These are phyloP conservation scores for Botrytis cinerea DNA, from an alignment of 2,329 filamentous ascomycete species.

Conservation along the genomic window DNA sequence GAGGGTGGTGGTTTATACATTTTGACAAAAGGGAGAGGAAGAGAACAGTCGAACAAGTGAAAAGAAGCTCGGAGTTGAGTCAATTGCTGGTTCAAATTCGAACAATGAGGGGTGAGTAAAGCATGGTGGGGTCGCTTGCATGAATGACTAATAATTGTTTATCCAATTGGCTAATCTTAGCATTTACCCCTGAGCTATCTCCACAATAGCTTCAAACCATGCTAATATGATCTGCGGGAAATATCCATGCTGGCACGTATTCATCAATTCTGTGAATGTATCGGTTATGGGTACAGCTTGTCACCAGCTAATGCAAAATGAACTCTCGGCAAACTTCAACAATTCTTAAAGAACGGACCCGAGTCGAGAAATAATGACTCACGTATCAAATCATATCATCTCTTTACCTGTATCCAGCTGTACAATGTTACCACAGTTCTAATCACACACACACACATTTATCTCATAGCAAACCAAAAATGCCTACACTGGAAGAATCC, in stretches of 20 bases:
- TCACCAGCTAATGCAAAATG: background rate
- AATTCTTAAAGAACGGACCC: background rate
- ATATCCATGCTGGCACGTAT: background rate
- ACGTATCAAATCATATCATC: conserved; percentile 7
- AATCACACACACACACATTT: background rate
- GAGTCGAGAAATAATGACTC: background rate
- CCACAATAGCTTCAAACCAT: background rate
- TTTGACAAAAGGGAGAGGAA: background rate
- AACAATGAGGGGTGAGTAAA: background rate
- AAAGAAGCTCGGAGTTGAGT: conserved; percentile 1
- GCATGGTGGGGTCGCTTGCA: conserved; percentile 17
- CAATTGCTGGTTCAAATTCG: background rate
- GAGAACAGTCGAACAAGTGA: background rate
- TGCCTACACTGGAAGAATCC: conserved; percentile 22
- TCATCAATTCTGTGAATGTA: background rate
- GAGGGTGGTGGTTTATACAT: conserved; percentile 22
- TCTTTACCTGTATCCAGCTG: background rate
- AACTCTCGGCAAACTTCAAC: conserved; percentile 11
- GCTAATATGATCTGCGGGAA: background rate
- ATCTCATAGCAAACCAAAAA: background rate
- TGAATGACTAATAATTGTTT: background rate
- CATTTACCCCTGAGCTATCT: background rate
- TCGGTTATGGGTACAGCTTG: background rate
- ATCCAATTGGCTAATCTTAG: background rate
- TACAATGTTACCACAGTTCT: background rate